A percentile compares a stretch with the other conserved stretches of the same genome.
Conservation (phyloP, 306 rosid species). For the Amphicarpaea edgeworthii region DNA sequence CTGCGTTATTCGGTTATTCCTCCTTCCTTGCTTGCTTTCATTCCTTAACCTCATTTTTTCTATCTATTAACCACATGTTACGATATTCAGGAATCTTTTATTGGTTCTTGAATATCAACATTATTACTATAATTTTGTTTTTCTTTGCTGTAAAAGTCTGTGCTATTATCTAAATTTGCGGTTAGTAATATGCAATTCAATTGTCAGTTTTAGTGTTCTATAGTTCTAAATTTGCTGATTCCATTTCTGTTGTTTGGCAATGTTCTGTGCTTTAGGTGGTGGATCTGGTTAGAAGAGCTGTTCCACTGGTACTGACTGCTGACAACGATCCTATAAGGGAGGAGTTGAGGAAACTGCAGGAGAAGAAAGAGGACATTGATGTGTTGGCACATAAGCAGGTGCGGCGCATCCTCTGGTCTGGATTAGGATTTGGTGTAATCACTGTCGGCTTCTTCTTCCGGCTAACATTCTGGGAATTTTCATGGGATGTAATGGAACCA, state of each 20-base stretch:
- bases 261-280: constrained; percentile 66
- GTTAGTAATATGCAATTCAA: constrained; percentile 27
- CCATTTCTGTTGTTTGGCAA: constrained; percentile 26
- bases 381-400: constrained; percentile 81
- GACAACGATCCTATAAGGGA: constrained; percentile 73
- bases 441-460: constrained; percentile 85
- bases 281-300: constrained; percentile 80
- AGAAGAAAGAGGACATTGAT: constrained; percentile 85
- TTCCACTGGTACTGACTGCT: constrained; percentile 73
- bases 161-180: too few relatives aligned
- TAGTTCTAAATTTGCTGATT: constrained; percentile 35
- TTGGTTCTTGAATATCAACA: too few relatives aligned
- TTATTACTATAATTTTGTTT: background rate
- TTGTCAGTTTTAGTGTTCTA: constrained; percentile 13
- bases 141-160: too few relatives aligned
- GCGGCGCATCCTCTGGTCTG: constrained; percentile 81
- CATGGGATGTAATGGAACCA: constrained; percentile 99
- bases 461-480: constrained; percentile 96
- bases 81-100: too few relatives aligned
- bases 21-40: constrained; percentile 17
- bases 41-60: background rate
- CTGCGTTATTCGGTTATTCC: too few relatives aligned
- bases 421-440: constrained; percentile 57
- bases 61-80: background rate
- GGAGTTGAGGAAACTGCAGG: constrained; percentile 73